Evolutionary conservation across 768 basidiomycete genomes (phyloP).

Genomic region (Naganishia friedmannii): DNA sequence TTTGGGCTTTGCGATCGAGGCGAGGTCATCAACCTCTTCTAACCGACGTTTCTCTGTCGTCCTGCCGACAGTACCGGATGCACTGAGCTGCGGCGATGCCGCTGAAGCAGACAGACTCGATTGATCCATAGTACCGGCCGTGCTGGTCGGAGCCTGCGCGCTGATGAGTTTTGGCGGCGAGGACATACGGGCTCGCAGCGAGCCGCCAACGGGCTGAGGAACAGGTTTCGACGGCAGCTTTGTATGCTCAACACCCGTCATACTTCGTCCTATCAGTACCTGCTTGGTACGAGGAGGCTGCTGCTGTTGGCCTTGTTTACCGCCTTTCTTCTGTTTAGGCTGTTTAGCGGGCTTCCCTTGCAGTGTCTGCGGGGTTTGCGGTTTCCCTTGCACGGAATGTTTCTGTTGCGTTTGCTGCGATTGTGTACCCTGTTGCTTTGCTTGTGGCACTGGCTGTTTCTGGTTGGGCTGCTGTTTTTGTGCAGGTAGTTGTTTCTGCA

Average conservation of each 20-base stretch:
- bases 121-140: too few relatives aligned
- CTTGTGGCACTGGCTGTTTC: neutral
- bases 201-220: neutral
- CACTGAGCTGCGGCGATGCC: neutral
- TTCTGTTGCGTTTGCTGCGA: neutral
- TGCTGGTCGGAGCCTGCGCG: neutral
- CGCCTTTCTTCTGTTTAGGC: neutral
- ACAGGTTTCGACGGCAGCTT: neutral
- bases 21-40: neutral
- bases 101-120: neutral
- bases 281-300: neutral
- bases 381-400: constrained; percentile 1
- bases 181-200: constrained; percentile 8
- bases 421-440: neutral
- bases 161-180: constrained; percentile 14
- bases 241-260: neutral
- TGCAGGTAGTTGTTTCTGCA: neutral
- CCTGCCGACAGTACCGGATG: neutral
- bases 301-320: neutral
- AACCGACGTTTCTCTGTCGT: constrained; percentile 3
- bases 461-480: neutral
- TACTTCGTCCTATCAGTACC: neutral
- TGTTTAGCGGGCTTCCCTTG: neutral
- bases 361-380: neutral
- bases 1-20: neutral